These are phyloP conservation scores for Cymbopogon flexuosus DNA, from an alignment of 202 grass and related monocot genomes.

Conservation along the genomic window DNA sequence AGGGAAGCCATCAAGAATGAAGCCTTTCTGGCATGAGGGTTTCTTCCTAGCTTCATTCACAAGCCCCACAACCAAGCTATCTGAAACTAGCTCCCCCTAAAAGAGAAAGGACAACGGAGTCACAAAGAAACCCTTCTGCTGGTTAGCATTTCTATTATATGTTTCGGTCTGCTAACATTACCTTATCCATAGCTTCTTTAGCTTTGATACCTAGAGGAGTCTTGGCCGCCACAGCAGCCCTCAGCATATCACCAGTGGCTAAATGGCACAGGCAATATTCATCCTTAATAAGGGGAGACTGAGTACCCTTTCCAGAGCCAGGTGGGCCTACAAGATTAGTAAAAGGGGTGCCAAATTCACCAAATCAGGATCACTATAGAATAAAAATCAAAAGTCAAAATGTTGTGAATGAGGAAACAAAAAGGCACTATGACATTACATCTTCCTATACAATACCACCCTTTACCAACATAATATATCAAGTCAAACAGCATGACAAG, in stretches of 20 bases:
- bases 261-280: constrained; percentile 94
- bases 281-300: constrained; percentile 90
- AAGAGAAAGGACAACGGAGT: constrained; percentile 34
- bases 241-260: constrained; percentile 97
- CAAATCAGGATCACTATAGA: neutral
- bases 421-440: neutral
- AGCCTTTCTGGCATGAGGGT: constrained; percentile 92
- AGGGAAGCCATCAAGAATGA: constrained; percentile 97
- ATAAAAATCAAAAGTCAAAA: neutral
- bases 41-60: constrained; percentile 96
- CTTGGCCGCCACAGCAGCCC: constrained; percentile 87
- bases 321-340: constrained; percentile 65
- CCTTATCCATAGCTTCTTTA: constrained; percentile 91
- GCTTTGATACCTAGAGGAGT: constrained; percentile 88
- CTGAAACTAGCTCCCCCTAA: constrained; percentile 91
- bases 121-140: constrained; percentile 17
- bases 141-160: neutral
- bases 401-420: neutral
- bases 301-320: constrained; percentile 92
- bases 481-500: neutral
- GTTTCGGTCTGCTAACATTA: constrained; percentile 24
- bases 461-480: neutral
- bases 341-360: neutral
- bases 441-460: neutral
- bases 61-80: constrained; percentile 90